Evolutionary conservation across 2,329 filamentous ascomycete genomes (phyloP), one percentile per base, ranked within the genome.

Genomic region (Amylocarpus encephaloides): DNA sequence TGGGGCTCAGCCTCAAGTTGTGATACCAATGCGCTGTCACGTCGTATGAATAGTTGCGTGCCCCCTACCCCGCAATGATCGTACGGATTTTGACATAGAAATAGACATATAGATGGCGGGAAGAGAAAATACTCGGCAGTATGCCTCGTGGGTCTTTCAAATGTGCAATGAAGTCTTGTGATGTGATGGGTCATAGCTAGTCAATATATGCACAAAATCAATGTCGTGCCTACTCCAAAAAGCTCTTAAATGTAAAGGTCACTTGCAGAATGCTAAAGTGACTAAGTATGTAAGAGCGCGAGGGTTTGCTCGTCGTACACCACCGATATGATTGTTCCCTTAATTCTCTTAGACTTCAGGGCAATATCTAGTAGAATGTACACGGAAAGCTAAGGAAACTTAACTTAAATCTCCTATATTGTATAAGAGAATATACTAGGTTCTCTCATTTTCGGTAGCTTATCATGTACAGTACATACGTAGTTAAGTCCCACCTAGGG

Each of bases 1-100:
- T 19, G 34, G 15, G 26, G 18, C 45, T 51, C 46, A 48, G 45
- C 50, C 50, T 52, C 50, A 52, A 29, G 43, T 9, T 48, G 50
- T 48, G 22, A 30, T 36, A 44, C 47, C 35, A 36, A 51, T 45
- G 46, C 49, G 53, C 42, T 55, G 50, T 53, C 50, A 53, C 46
- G 42, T 46, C 18, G 38, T 32, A 48, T 38, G 22, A 16, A 36
- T 5, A 34, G 33, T 35, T 9, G 42, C 50, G 53, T 47, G 43
- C 46, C 50, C 44, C 15, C 36, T 52, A 51, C 51, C 49, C 54
- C 54, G 51, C 54, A 49, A 47, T 46, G 13, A 15, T 32, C 13
- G 19, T 40, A 41, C 38, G 19, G 29, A 38, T 19, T 32, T 16
- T 33, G 16, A 30, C 22, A 43, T 35, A 48, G 30, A 40, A 35